Evolutionary conservation across 345 rosid species (phyloP).

Genomic region (Gynandropsis gynandra): DNA sequence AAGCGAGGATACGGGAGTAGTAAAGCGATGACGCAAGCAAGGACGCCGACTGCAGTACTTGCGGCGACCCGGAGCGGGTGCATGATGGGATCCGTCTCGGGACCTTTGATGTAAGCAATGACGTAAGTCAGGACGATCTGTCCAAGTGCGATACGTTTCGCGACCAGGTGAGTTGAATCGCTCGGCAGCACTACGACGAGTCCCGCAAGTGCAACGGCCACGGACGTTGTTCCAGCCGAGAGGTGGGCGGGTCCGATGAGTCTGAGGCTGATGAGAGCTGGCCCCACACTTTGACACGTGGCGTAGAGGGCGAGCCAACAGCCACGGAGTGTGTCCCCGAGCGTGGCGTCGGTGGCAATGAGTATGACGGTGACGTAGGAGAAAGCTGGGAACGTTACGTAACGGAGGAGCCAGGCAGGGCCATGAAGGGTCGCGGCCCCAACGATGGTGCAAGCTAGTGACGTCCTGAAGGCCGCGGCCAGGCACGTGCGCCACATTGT

Average conservation of each 20-base stretch:
- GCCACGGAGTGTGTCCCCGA: constrained; percentile 61
- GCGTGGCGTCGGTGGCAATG: constrained; percentile 57
- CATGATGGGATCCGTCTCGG: constrained; percentile 44
- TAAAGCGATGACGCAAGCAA: constrained; percentile 66
- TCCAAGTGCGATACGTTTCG: constrained; percentile 74
- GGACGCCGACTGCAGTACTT: constrained; percentile 68
- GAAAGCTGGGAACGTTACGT: constrained; percentile 65
- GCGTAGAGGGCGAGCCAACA: constrained; percentile 80
- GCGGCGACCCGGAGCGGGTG: constrained; percentile 72
- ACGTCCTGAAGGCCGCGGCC: constrained; percentile 58
- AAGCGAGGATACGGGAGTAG: constrained; percentile 69
- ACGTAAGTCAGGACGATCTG: constrained; percentile 71
- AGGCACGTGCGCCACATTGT: constrained; percentile 57
- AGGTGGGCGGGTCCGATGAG: constrained; percentile 63
- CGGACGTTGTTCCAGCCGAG: constrained; percentile 36
- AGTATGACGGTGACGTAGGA: constrained; percentile 66
- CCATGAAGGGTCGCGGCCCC: constrained; percentile 64
- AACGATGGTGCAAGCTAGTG: constrained; percentile 70
- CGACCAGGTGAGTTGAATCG: constrained; percentile 46
- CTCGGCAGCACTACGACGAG: constrained; percentile 52
- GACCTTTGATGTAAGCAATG: constrained; percentile 48
- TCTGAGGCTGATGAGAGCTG: constrained; percentile 56
- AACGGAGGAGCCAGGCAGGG: constrained; percentile 37
- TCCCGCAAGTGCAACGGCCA: constrained; percentile 55
- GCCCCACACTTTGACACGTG: constrained; percentile 57